Evolutionary conservation across 2,329 filamentous ascomycete genomes (phyloP).

Genomic region (Pestalotiopsis sp.): DNA sequence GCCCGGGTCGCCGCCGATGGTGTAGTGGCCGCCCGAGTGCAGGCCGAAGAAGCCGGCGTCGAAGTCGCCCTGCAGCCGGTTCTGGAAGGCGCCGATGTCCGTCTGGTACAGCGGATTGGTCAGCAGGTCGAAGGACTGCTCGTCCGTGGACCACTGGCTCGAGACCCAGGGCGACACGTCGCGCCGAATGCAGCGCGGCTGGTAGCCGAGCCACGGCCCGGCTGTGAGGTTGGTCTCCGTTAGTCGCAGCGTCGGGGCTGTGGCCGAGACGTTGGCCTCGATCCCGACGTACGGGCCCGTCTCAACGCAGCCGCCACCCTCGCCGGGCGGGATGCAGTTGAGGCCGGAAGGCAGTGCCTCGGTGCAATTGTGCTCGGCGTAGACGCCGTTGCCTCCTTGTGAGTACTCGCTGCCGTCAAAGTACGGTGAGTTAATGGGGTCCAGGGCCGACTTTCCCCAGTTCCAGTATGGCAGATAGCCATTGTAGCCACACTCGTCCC

Average conservation of each 20-base stretch:
- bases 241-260: conserved; percentile 21
- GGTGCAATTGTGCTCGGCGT: conserved; percentile 17
- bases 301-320: conserved; percentile 33
- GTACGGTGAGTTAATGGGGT: conserved; percentile 31
- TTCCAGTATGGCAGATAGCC: conserved; percentile 43
- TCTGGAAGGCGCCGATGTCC: conserved; percentile 15
- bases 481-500: conserved; percentile 40
- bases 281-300: conserved; percentile 32
- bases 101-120: conserved; percentile 19
- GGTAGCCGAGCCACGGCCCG: conserved; percentile 16
- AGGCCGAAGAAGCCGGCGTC: conserved; percentile 22
- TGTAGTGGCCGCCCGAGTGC: conserved; percentile 37
- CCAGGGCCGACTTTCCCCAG: conserved; percentile 34
- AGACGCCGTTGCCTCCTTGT: conserved; percentile 32
- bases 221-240: conserved; percentile 29
- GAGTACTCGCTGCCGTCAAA: conserved; percentile 40
- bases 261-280: conserved; percentile 26
- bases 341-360: conserved; percentile 21
- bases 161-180: conserved; percentile 16
- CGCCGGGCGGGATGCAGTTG: conserved; percentile 14
- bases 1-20: conserved; percentile 37
- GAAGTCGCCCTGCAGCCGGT: conserved; percentile 11
- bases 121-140: conserved; percentile 24
- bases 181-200: conserved; percentile 18
- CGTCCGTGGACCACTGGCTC: conserved; percentile 25